Percentiles rank a stretch among this genome's conserved stretches.
Evolutionary conservation across 2,329 filamentous ascomycete species (phyloP).

Genomic region (Microdochium paspali): DNA sequence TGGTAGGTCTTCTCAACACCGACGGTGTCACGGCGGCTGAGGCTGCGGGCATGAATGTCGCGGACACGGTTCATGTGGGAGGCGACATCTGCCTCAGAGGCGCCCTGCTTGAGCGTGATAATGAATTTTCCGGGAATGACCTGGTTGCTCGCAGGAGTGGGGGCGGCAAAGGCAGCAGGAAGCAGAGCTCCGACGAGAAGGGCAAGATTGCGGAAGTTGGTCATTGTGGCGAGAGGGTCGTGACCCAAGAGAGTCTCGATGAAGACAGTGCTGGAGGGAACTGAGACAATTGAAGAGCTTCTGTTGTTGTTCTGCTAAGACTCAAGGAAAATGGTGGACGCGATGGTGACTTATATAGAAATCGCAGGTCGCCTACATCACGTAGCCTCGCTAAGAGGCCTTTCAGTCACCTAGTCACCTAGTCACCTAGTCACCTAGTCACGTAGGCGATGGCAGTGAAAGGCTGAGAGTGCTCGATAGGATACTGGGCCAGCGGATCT

Average conservation of each 20-base stretch:
- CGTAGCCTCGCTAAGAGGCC: neutral
- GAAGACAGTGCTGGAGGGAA: neutral
- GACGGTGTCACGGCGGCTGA: conserved; percentile 20
- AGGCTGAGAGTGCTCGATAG: neutral
- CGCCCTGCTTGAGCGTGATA: conserved; percentile 17
- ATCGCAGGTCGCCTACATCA: neutral
- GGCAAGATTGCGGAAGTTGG: conserved; percentile 16
- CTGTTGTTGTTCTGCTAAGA: neutral
- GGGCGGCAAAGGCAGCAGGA: conserved; percentile 16
- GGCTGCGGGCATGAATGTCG: conserved; percentile 24
- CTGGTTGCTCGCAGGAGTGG: conserved; percentile 12
- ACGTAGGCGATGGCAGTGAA: neutral
- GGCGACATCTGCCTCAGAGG: conserved; percentile 19
- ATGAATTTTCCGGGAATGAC: conserved; percentile 21
- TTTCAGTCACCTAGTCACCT: too few relatives aligned
- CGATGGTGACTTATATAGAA: neutral
- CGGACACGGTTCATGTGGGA: conserved; percentile 23
- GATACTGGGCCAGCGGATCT: too few relatives aligned
- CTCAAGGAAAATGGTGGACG: neutral
- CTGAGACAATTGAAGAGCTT: neutral
- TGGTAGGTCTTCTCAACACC: conserved; percentile 31
- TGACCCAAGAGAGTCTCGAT: neutral
- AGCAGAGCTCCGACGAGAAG: conserved; percentile 19
- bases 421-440: too few relatives aligned
- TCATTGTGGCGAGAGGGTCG: conserved; percentile 9